These are phyloP conservation scores for Aspergillus funiculosus DNA, from an alignment of 495 filamentous ascomycete species.

Conservation along the genomic window DNA sequence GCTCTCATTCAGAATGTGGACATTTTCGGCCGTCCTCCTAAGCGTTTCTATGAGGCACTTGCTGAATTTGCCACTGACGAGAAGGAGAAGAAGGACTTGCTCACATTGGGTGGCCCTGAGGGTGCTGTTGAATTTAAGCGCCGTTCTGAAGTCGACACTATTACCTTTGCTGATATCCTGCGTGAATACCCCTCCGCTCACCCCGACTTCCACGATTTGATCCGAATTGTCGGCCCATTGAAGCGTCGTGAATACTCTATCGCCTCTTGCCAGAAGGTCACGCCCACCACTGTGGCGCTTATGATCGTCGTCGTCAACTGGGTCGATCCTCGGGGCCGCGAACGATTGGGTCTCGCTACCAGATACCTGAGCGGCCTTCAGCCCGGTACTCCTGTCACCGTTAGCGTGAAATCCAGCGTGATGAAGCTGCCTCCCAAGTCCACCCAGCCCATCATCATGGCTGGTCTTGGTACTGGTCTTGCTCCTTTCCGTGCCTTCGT, in stretches of 20 bases:
- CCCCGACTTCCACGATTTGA: slow-evolving; percentile 84
- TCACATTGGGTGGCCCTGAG: slow-evolving; percentile 70
- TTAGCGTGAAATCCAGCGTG: slow-evolving; percentile 92
- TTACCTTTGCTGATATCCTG: slow-evolving; percentile 87
- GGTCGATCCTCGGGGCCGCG: slow-evolving; percentile 80
- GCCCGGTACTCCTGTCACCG: slow-evolving; percentile 72
- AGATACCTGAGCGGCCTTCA: slow-evolving; percentile 72
- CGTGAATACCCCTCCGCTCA: slow-evolving; percentile 84
- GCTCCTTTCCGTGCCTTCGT: slow-evolving; percentile 98
- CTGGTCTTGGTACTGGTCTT: slow-evolving; percentile 94
- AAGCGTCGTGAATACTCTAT: slow-evolving; percentile 98
- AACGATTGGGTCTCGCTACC: slow-evolving; percentile 88
- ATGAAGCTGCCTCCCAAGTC: slow-evolving; percentile 89
- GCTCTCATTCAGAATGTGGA: slow-evolving; percentile 89
- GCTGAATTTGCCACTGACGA: slow-evolving; percentile 80
- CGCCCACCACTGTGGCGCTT: slow-evolving; percentile 77
- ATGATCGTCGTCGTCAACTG: slow-evolving; percentile 98
- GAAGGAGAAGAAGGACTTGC: slow-evolving; percentile 73
- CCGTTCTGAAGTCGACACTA: slow-evolving; percentile 84
- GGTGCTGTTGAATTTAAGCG: slow-evolving; percentile 93
- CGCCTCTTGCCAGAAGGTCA: slow-evolving; percentile 89
- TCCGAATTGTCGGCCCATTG: slow-evolving; percentile 79
- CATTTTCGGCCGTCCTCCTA: slow-evolving; percentile 93
- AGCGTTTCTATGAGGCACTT: slow-evolving; percentile 92
- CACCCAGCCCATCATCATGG: slow-evolving; percentile 94